Conservation (phyloP, 2,329 filamentous ascomycete genomes). For the Pseudogymnoascus sp. region DNA sequence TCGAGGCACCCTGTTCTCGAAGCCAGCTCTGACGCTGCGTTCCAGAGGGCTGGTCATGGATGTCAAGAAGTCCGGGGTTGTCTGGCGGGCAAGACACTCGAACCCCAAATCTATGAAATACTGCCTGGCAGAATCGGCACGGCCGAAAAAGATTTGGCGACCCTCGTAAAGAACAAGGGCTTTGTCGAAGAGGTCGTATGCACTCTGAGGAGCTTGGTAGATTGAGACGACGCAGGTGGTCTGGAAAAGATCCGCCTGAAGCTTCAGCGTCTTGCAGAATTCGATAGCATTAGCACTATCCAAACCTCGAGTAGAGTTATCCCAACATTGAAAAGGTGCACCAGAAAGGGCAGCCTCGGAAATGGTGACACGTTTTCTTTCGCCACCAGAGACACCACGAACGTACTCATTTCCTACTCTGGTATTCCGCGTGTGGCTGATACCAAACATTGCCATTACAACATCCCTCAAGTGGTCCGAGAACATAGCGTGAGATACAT, state of each 20-base stretch:
- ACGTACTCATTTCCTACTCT: constrained; percentile 69
- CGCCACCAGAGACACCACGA: constrained; percentile 60
- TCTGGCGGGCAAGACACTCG: constrained; percentile 54
- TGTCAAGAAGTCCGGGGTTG: constrained; percentile 61
- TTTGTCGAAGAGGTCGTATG: constrained; percentile 67
- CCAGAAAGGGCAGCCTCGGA: constrained; percentile 61
- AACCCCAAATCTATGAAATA: constrained; percentile 69
- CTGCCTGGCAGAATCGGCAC: constrained; percentile 52
- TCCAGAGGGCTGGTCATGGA: constrained; percentile 61
- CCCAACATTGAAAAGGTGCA: constrained; percentile 63
- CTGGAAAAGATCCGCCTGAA: constrained; percentile 57
- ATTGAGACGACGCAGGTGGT: constrained; percentile 61
- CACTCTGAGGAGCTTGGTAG: constrained; percentile 63
- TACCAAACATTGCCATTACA: constrained; percentile 64
- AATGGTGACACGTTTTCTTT: constrained; percentile 73
- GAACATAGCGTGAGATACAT: constrained; percentile 54
- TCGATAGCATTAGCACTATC: constrained; percentile 68
- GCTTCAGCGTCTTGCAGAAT: constrained; percentile 60
- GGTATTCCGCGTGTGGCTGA: constrained; percentile 64
- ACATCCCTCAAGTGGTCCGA: constrained; percentile 40
- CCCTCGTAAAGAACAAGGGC: constrained; percentile 61
- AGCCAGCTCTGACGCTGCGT: constrained; percentile 48
- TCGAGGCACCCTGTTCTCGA: constrained; percentile 50
- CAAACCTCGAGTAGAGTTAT: constrained; percentile 65
- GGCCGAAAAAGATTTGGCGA: constrained; percentile 66